Conservation (phyloP, 2,329 filamentous ascomycete species). For the Phoma sp. region DNA sequence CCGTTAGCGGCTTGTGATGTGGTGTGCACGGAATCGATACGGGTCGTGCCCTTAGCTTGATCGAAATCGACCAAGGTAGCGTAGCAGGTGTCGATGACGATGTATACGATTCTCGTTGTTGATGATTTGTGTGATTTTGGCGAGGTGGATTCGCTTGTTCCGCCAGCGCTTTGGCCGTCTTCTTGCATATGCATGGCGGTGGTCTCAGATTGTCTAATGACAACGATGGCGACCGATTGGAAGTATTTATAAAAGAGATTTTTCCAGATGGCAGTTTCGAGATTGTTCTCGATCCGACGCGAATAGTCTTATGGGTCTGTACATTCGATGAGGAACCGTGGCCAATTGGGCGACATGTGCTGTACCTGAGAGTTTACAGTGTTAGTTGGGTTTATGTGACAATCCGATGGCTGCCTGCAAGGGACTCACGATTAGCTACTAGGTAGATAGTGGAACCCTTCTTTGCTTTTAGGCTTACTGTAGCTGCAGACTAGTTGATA, state of each 20-base stretch:
- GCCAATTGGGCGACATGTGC: not conserved
- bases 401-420: not conserved
- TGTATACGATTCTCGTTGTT: slow-evolving; percentile 20
- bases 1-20: slow-evolving; percentile 25
- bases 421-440: not conserved
- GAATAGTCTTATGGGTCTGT: not conserved
- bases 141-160: not conserved
- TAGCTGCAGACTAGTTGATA: slow-evolving; percentile 7
- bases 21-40: slow-evolving; percentile 29
- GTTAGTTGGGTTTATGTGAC: not conserved
- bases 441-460: not conserved
- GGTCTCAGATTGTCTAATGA: not conserved
- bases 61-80: slow-evolving; percentile 24
- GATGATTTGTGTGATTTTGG: slow-evolving; percentile 4
- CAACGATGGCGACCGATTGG: not conserved
- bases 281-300: not conserved
- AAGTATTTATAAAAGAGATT: not conserved
- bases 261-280: not conserved
- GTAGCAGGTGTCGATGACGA: slow-evolving; percentile 31
- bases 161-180: not conserved
- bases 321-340: slow-evolving; percentile 1
- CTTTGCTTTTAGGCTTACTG: slow-evolving; percentile 6
- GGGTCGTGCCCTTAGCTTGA: slow-evolving; percentile 23
- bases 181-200: slow-evolving; percentile 4
- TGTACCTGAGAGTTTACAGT: slow-evolving; percentile 1